Base-by-base conservation (phyloP, 1,284 basidiomycete genomes). In the Malassezia japonica region DNA sequence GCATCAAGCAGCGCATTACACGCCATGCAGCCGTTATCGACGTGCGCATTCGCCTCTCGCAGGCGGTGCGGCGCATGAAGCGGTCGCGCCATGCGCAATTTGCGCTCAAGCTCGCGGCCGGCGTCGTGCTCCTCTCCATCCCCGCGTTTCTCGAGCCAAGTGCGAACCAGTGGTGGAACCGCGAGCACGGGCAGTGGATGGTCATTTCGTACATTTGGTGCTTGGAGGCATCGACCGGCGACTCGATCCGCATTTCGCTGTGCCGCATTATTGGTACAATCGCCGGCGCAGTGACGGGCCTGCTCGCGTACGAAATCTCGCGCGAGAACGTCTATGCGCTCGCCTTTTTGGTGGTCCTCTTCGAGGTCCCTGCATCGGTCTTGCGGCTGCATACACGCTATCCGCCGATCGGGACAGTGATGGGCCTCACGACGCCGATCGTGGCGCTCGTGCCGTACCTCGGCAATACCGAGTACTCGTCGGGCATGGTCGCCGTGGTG, bases 191-290 rank as follows among this genome's bases (percentile, higher is more conserved):
- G 15, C 73, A 74, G 41, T 78, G 77, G 66, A 70, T 74, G 59
- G 52, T 71, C 50, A 57, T 70, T 23, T 56, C 62, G 6, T 70
- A 62, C 39, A 60, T 77, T 55, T 78, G 75, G 54, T 76, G 76
- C 9, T 57, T 78, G 27, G 77, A 78, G 42, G 72, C 75, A 10
- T 74, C 74, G 6, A 77, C 76, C 0, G 77, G 77, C 1, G 76
- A 76, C 4, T 77, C 75, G 3, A 54, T 78, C 27, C 67, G 74
- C 9, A 63, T 77, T 3, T 76, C 75, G 0, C 55, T 76, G 15
- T 75, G 72, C 43, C 72, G 77, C 12, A 62, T 75, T 20, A 48
- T 74, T 3, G 77, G 77, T 12, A 78, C 77, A 3, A 65, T 78
- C 32, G 56, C 71, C 2, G 77, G 77, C 13, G 74, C 74, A 0